Evolutionary conservation across 352 stramenopile genomes (phyloP), one percentile per base, ranked within the genome.

Genomic region (Phytophthora syringae): DNA sequence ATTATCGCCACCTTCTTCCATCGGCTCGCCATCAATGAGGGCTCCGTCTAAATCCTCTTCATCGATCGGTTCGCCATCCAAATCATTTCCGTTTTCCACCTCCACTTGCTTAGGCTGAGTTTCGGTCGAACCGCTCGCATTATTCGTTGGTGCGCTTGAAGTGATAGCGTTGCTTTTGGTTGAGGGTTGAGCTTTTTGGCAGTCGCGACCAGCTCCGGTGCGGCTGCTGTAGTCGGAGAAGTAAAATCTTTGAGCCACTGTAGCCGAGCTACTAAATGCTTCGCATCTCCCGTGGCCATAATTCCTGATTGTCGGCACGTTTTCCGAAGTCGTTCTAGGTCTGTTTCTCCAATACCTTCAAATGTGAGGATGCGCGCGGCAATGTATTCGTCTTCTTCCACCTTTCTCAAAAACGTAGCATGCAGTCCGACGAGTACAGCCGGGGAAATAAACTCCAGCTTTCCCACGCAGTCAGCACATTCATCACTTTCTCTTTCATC

Each of bases 401-500:
- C 20, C 63, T 92, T 94, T 24, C 80, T 63, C 49, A 94, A 24
- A 25, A 94, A 94, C 15, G 86, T 93, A 40, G 86, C 86, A 63
- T 94, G 89, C 24, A 94, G 63, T 1, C 86, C 86, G n/a, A 93
- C 81, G 13, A 94, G 68, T 37, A 88, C 86, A 9, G 77, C 72
- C 15, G 86, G 86, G 86, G 84, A 34, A 94, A 94, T 13, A 94
- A 55, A 64, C 84, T 93, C 86, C 86, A 94, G 34, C 67, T 88
- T 56, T 87, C 82, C 86, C 86, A 94, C 11, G 82, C 84, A 9
- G 72, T 89, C 25, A 94, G 57, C 42, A 94, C 86, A 15, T 72
- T 74, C 53, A 92, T 72, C 60, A 94, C 86, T 57, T 91, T 93
- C 45, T 94, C 86, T 39, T 84, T 85, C 86, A 94, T 94, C 12